Evolutionary conservation across 306 rosid genomes (phyloP), one percentile per base, ranked within the genome.

Genomic region (Leucaena leucocephala): DNA sequence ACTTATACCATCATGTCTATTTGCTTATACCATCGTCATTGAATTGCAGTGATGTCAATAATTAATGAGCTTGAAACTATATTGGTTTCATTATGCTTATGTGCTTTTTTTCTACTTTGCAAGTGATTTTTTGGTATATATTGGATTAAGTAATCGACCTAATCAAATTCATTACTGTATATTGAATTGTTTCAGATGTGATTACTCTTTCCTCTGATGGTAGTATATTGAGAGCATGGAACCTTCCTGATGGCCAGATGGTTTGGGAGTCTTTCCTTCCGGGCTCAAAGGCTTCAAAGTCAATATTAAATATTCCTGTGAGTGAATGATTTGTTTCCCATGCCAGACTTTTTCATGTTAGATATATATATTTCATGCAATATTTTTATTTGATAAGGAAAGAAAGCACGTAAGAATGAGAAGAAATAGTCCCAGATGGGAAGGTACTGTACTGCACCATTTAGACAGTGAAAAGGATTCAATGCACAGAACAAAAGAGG

Each of bases 211-310:
- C 98, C 15, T 91, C 97, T 7, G 87, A 85, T 77, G 99, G 98
- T 68, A 88, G 88, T 78, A 78, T 89, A 76, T 80, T 96, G 85
- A 89, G 98, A 85, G 98, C 98, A 58, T 96, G 99, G 99, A 96
- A 90, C 89, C 94, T 93, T 85, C 94, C 98, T 49, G 99, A 96
- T 84, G 99, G 99, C 45, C 98, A 93, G 88, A 90, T 93, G 98
- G 98, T 90, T 73, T 96, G 99, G 99, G 93, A 93, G 85, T 86
- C 96, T 76, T 84, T 62, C 76, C 88, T 96, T 74, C 89, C 78
- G 57, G 97, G 94, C 73, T 82, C 93, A 36, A 83, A 83, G 76
- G 66, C 81, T 33, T 88, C 99, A 35, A 91, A 93, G 76, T 87
- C 98, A 45, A 78, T 93, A 77, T 75, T 93, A 80, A 68, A 77